Conservation (phyloP, 2,329 filamentous ascomycete species). For the Hansfordia pulvinata region DNA sequence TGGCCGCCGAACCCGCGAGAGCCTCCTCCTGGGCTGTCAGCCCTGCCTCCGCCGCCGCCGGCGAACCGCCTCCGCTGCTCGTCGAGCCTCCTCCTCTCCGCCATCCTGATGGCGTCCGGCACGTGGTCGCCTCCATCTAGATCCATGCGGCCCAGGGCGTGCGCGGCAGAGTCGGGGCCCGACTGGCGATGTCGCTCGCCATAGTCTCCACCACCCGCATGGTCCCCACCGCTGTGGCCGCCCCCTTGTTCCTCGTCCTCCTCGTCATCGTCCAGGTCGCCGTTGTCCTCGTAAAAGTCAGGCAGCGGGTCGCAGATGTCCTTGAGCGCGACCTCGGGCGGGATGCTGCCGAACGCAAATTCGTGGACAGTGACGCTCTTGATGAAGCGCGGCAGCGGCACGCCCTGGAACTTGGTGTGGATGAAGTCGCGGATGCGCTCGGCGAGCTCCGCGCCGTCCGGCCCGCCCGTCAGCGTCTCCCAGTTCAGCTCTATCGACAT, state of each 20-base stretch:
- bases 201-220: conserved; percentile 21
- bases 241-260: conserved; percentile 28
- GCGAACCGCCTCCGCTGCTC: conserved; percentile 16
- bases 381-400: conserved; percentile 87
- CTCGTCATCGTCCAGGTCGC: conserved; percentile 44
- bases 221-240: conserved; percentile 25
- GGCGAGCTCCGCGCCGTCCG: conserved; percentile 74
- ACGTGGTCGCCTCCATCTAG: conserved; percentile 10
- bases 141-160: not conserved
- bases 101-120: conserved; percentile 18
- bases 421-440: conserved; percentile 85
- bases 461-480: conserved; percentile 79
- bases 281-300: conserved; percentile 86
- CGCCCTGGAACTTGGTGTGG: conserved; percentile 87
- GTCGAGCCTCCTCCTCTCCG: conserved; percentile 18
- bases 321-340: conserved; percentile 82
- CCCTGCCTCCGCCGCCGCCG: conserved; percentile 5
- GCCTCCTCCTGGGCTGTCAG: no score
- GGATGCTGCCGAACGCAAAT: conserved; percentile 78
- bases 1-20: no score
- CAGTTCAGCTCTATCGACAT: conserved; percentile 99
- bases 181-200: conserved; percentile 23
- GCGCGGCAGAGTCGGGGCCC: conserved; percentile 12
- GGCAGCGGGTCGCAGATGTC: conserved; percentile 92
- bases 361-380: conserved; percentile 89